Percentiles rank a stretch among this genome's conserved stretches.
Conservation (phyloP, 352 stramenopile genomes). For the Globisporangium perplexum region DNA sequence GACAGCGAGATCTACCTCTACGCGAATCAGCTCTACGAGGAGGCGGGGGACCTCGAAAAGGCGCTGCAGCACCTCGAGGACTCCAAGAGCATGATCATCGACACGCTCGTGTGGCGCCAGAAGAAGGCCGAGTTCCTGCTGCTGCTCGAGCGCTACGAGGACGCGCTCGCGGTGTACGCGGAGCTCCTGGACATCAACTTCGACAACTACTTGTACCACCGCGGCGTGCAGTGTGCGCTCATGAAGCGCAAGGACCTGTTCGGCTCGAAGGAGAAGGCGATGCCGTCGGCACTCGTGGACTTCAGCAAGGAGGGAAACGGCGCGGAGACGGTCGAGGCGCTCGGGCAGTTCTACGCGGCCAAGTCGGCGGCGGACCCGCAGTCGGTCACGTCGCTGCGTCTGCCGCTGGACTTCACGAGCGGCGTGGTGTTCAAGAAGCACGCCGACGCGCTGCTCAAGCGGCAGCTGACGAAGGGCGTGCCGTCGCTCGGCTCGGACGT, state of each 20-base stretch:
- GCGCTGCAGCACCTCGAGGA: constrained; percentile 85
- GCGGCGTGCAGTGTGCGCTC: constrained; percentile 79
- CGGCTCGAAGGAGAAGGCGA: constrained; percentile 27
- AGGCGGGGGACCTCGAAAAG: constrained; percentile 80
- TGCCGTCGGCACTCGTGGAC: constrained; percentile 47
- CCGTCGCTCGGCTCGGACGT: constrained; percentile 93
- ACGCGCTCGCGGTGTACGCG: constrained; percentile 59
- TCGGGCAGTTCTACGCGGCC: constrained; percentile 50
- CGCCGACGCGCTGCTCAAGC: constrained; percentile 53
- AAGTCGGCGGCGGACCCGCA: constrained; percentile 49
- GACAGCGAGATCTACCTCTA: constrained; percentile 97
- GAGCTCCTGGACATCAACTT: constrained; percentile 83
- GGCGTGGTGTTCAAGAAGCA: constrained; percentile 70
- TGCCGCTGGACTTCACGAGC: constrained; percentile 88
- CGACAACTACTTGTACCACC: constrained; percentile 90
- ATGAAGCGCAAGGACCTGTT: constrained; percentile 53
- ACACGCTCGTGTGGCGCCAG: constrained; percentile 71
- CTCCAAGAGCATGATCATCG: constrained; percentile 64
- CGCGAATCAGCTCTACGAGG: constrained; percentile 91
- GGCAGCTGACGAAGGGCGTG: constrained; percentile 88
- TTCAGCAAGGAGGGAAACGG: constrained; percentile 39
- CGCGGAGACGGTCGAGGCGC: constrained; percentile 28
- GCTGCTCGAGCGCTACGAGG: constrained; percentile 54
- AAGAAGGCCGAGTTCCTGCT: constrained; percentile 75
- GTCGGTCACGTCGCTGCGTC: constrained; percentile 82